Evolutionary conservation across 2,329 filamentous ascomycete species (phyloP), one percentile per base, ranked within the genome.

Genomic region (Aspergillus novofumigatus): DNA sequence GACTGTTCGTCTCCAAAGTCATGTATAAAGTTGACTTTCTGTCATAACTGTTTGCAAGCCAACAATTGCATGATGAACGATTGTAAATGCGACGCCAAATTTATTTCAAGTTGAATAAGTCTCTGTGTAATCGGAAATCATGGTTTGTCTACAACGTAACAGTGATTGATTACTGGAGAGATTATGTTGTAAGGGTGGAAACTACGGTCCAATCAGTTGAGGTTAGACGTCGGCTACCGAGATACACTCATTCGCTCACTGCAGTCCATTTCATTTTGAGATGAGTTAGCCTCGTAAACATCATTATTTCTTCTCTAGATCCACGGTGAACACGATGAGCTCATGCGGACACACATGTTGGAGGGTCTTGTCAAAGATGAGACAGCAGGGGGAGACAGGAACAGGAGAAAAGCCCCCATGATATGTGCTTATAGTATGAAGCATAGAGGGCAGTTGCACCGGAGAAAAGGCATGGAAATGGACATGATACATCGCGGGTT

Each of bases 321-420:
- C 42, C 49, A n/a, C 42, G 42, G 41, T 42, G 49, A 20, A 38
- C 38, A 42, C 23, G 10, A 10, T 42, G 25, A 48, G 53, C 49
- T 54, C 44, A 25, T 52, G 48, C 49, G 52, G 59, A 54, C 59
- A 56, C 60, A 60, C 58, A 63, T 55, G 56, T 53, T 50, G 50
- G 49, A 54, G 44, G 51, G 53, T 53, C 49, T 49, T 60, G 56
- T 53, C 47, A 44, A 53, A 58, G 56, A 56, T 51, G 53, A 49
- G 32, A 47, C 54, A 59, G 54, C 48, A 62, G 54, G 54, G 52
- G 48, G 52, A 61, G 53, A 49, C 23, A 47, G 51, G 49, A 52
- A 53, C 52, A 54, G 51, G 52, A 58, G 45, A 48, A 51, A 53
- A 55, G 56, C 48, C 58, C 59, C 54, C 48, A 55, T 52, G 57